A percentile compares a stretch with the other conserved stretches of the same genome.
Evolutionary conservation across 495 filamentous ascomycete species (phyloP).

Genomic region (Neurospora sp.): DNA sequence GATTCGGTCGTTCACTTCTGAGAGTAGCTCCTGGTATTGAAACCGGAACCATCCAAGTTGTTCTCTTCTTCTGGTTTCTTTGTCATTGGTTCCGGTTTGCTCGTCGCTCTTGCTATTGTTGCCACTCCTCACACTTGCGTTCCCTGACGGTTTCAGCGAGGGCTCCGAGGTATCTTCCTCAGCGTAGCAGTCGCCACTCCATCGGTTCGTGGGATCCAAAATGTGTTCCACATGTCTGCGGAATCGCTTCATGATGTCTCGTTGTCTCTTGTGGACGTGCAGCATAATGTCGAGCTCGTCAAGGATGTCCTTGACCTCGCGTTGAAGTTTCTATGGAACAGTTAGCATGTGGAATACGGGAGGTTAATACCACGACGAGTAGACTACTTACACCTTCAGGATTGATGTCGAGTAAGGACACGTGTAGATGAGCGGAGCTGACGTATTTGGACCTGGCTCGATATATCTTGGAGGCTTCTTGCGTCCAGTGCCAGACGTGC

Average conservation of each 20-base stretch:
- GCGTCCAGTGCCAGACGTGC: slow-evolving; percentile 27
- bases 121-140: neutral
- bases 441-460: slow-evolving; percentile 17
- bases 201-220: slow-evolving; percentile 14
- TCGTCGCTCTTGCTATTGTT: neutral
- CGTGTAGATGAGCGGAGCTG: slow-evolving; percentile 26
- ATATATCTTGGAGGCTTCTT: slow-evolving; percentile 16
- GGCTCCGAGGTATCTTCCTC: neutral
- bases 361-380: neutral
- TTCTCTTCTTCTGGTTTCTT: slow-evolving; percentile 7
- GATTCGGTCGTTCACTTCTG: slow-evolving; percentile 10
- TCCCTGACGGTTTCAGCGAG: neutral
- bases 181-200: slow-evolving; percentile 1
- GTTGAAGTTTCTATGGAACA: slow-evolving; percentile 32
- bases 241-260: slow-evolving; percentile 47
- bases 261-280: slow-evolving; percentile 45
- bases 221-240: slow-evolving; percentile 41
- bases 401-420: slow-evolving; percentile 52
- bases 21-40: slow-evolving; percentile 14
- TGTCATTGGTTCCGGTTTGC: neutral
- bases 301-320: slow-evolving; percentile 60
- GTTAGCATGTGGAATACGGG: neutral
- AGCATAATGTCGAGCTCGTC: slow-evolving; percentile 68
- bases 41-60: slow-evolving; percentile 16
- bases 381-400: slow-evolving; percentile 37